Conservation (phyloP, 305 asterid genomes). For the Fraxinus sp. region DNA sequence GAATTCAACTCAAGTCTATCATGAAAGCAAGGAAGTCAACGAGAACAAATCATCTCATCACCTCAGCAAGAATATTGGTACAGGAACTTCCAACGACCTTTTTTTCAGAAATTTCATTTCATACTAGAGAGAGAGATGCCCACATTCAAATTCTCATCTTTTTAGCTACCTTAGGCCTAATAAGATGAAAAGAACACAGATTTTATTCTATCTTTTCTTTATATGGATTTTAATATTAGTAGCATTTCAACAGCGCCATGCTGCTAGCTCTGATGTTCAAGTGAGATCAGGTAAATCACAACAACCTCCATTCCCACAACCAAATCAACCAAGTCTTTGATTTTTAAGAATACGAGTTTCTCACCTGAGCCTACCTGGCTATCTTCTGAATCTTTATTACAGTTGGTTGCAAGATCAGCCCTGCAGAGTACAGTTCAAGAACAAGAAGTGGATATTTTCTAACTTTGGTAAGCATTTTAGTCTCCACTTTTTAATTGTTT, state of each 20-base stretch:
- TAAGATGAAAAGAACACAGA: neutral
- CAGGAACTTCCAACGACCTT: neutral
- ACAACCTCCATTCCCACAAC: neutral
- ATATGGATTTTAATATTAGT: neutral
- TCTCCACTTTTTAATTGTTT: neutral
- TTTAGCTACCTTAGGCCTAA: neutral
- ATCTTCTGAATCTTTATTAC: slow-evolving; percentile 24
- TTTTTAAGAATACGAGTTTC: neutral
- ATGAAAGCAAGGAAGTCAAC: slow-evolving; percentile 29
- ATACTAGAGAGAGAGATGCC: neutral
- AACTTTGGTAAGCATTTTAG: neutral
- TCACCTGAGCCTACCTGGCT: neutral
- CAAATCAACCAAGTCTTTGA: no score
- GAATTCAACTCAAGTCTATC: slow-evolving; percentile 35
- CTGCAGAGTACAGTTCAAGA: slow-evolving; percentile 32
- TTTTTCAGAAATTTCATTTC: neutral
- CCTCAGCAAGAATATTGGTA: neutral
- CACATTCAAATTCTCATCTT: neutral
- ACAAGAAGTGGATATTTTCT: slow-evolving; percentile 26
- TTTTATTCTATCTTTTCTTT: neutral
- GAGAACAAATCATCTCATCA: neutral
- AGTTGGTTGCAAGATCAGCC: slow-evolving; percentile 41
- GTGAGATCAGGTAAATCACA: neutral
- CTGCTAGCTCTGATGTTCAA: neutral
- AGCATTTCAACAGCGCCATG: neutral